These are phyloP conservation scores for Pisolithus sp. DNA, from an alignment of 768 basidiomycete species.

Conservation along the genomic window DNA sequence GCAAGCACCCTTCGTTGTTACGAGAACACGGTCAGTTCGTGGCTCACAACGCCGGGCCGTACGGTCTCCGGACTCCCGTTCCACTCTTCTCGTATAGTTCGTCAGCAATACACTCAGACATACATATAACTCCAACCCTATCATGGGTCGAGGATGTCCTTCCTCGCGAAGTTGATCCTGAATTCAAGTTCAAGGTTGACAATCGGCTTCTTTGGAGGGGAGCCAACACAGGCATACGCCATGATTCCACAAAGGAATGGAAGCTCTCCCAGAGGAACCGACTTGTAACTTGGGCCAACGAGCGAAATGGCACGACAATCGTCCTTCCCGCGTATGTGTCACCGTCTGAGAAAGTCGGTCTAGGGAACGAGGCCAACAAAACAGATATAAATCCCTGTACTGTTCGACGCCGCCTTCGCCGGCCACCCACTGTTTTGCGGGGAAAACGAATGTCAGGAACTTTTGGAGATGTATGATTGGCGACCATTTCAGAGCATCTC, in stretches of 20 bases:
- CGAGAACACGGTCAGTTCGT: conserved; percentile 43
- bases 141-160: conserved; percentile 41
- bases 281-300: conserved; percentile 36
- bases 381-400: conserved; percentile 40
- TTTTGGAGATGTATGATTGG: conserved; percentile 44
- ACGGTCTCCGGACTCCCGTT: conserved; percentile 31
- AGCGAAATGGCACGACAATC: conserved; percentile 26
- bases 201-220: conserved; percentile 65
- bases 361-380: conserved; percentile 26
- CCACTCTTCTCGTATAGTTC: conserved; percentile 47
- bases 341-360: conserved; percentile 26
- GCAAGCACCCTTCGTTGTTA: conserved; percentile 35
- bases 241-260: conserved; percentile 37
- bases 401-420: conserved; percentile 50
- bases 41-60: conserved; percentile 37
- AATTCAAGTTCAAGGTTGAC: conserved; percentile 59
- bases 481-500: conserved; percentile 33
- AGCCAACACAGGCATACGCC: conserved; percentile 54
- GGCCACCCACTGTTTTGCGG: conserved; percentile 39
- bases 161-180: conserved; percentile 44
- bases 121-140: conserved; percentile 38
- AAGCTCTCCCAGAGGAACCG: conserved; percentile 40
- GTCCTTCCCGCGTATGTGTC: conserved; percentile 29
- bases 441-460: conserved; percentile 32
- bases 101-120: conserved; percentile 43